Evolutionary conservation across 805 yeast genomes (phyloP).

Genomic region (Candida gorgasii): DNA sequence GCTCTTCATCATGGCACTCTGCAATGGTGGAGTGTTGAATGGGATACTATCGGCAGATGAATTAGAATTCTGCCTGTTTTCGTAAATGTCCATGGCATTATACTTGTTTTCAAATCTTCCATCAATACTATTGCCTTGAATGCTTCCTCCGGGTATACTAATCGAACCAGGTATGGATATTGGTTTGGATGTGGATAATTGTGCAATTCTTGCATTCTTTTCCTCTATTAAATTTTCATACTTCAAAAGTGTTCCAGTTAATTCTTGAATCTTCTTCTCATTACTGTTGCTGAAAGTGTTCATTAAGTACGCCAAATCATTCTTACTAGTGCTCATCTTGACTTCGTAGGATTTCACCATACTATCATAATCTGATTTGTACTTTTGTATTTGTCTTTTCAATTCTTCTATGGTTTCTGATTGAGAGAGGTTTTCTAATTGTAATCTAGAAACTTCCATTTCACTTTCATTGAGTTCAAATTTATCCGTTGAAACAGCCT

Average conservation of each 20-base stretch:
- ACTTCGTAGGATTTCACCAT: constrained; percentile 22
- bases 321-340: constrained; percentile 23
- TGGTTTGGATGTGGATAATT: constrained; percentile 37
- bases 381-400: constrained; percentile 19
- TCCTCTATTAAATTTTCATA: constrained; percentile 40
- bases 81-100: constrained; percentile 16
- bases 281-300: constrained; percentile 25
- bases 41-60: constrained; percentile 17
- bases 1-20: constrained; percentile 13
- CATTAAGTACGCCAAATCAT: constrained; percentile 29
- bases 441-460: constrained; percentile 12
- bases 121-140: constrained; percentile 8
- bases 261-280: constrained; percentile 38
- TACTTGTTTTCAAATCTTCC: neutral
- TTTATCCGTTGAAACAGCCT: too few relatives aligned
- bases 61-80: constrained; percentile 13
- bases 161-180: constrained; percentile 32
- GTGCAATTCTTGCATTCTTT: constrained; percentile 34
- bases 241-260: constrained; percentile 27
- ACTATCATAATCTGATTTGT: constrained; percentile 17
- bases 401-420: constrained; percentile 23
- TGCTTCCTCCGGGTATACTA: constrained; percentile 2
- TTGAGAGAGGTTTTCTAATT: constrained; percentile 19
- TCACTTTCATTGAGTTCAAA: constrained; percentile 9
- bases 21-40: constrained; percentile 17